Evolutionary conservation across 2,329 filamentous ascomycete genomes (phyloP).

Genomic region (Monosporascus sp.): DNA sequence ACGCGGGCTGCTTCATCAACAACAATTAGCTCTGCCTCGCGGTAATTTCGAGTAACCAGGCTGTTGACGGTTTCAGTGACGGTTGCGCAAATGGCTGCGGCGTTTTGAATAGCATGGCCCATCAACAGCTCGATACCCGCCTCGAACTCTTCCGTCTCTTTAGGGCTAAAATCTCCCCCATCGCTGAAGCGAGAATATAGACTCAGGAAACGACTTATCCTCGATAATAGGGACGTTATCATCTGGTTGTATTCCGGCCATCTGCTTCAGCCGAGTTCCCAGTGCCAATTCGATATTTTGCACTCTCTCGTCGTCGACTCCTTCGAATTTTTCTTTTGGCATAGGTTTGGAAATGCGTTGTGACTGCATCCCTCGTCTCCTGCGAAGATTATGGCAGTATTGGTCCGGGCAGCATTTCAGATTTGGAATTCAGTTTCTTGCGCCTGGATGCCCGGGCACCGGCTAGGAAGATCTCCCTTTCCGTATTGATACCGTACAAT

Average conservation of each 20-base stretch:
- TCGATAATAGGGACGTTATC: background rate
- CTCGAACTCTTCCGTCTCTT: background rate
- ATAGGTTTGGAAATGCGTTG: background rate
- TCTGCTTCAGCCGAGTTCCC: background rate
- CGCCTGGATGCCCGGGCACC: background rate
- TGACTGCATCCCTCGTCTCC: background rate
- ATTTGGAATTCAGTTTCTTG: background rate
- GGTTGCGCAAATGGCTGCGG: background rate
- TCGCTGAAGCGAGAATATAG: background rate
- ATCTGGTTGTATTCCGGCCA: background rate
- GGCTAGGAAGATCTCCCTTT: background rate
- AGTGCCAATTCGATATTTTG: background rate
- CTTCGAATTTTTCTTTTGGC: background rate
- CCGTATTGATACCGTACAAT: background rate
- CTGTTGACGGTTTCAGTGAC: background rate
- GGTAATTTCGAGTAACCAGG: background rate
- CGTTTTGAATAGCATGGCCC: background rate
- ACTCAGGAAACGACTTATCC: background rate
- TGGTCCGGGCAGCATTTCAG: background rate
- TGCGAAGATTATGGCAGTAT: background rate
- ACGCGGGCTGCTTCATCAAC: constrained; percentile 1
- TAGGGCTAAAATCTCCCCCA: background rate
- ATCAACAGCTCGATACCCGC: background rate
- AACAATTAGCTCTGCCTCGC: background rate
- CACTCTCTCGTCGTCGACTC: background rate